Conservation (phyloP, 352 stramenopile species). For the Phytophthora pisi region DNA sequence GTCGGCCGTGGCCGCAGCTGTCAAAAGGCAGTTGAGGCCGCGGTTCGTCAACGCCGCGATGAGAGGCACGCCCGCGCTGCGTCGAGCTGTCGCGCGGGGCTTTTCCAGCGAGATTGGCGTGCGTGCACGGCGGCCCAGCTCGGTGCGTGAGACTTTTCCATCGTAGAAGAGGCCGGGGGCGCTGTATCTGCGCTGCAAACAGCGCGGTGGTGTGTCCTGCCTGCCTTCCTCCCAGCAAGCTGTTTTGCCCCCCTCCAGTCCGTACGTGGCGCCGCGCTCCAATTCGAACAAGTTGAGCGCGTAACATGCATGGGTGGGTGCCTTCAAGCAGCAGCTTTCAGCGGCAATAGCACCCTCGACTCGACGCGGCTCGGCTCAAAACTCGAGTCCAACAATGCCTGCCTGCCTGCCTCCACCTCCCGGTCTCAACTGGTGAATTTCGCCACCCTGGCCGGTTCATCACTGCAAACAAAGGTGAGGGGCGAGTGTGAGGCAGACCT, state of each 20-base stretch:
- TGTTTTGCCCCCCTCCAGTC: conserved; percentile 30
- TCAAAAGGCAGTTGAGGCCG: neutral
- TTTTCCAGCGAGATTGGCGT: conserved; percentile 35
- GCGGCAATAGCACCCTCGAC: neutral
- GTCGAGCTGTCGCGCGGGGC: conserved; percentile 37
- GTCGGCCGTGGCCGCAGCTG: too few species aligned
- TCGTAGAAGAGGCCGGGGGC: conserved; percentile 34
- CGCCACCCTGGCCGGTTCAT: conserved; percentile 9
- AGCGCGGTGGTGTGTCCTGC: conserved; percentile 15
- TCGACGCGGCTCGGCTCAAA: too few species aligned
- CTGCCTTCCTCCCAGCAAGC: conserved; percentile 31
- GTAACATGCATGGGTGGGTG: conserved; percentile 8
- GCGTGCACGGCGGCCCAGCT: conserved; percentile 17
- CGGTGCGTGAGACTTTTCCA: conserved; percentile 26
- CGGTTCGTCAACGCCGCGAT: conserved; percentile 27
- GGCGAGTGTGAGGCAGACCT: too few species aligned
- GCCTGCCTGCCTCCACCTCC: neutral
- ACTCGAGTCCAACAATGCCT: too few species aligned
- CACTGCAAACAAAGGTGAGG: too few species aligned
- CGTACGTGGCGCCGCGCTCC: conserved; percentile 22
- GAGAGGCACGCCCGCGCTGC: conserved; percentile 25
- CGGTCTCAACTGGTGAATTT: conserved; percentile 37
- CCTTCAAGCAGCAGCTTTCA: conserved; percentile 21
- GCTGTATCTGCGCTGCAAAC: conserved; percentile 28
- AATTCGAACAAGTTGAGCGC: conserved; percentile 17